Evolutionary conservation across 768 basidiomycete species (phyloP), one percentile per base, ranked within the genome.

Genomic region (Nidularia pulvinata): DNA sequence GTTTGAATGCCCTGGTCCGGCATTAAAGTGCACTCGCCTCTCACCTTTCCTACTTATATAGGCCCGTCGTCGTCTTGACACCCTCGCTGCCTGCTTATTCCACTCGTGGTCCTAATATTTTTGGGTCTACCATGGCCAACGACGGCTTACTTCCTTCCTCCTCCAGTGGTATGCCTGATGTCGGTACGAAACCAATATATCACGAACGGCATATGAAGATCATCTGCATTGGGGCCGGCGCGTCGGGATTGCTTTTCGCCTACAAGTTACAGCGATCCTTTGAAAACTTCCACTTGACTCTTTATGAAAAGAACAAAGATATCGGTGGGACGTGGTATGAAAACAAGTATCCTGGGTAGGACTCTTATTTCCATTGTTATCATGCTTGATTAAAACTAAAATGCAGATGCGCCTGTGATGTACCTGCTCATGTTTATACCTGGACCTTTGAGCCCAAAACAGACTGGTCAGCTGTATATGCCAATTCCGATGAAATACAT

Each of bases 211-310:
- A 51, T 34, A 52, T 70, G 55, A 67, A 57, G 52, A 58, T 73
- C 19, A 60, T 69, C 34, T 69, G 69, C 52, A 61, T 71, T 14
- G 70, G 71, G 7, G 69, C 69, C 11, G 71, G 70, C n/a, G 69
- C 69, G 11, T 73, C 71, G n/a, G 69, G 69, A 10, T 62, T 72
- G 6, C 46, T 65, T 19, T 54, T 65, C 19, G 65, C 66, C 1
- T 71, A 73, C 59, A 71, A 70, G 50, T 58, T 73, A 4, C 71
- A 73, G 52, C 65, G 69, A 9, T 69, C 66, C 9, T 71, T 73
- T 54, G 53, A 63, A 3, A 65, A 69, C 33, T 70, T 67, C 46
- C 61, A 69, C 6, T 60, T 72, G 3, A 61, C 59, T 5, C 14
- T 69, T 10, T 73, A 71, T 52, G 71, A 73, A 13, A 71, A 71